phyloP scores from a whole-genome alignment of 768 basidiomycete genomes.

The Cantharellus anzutake region DNA sequence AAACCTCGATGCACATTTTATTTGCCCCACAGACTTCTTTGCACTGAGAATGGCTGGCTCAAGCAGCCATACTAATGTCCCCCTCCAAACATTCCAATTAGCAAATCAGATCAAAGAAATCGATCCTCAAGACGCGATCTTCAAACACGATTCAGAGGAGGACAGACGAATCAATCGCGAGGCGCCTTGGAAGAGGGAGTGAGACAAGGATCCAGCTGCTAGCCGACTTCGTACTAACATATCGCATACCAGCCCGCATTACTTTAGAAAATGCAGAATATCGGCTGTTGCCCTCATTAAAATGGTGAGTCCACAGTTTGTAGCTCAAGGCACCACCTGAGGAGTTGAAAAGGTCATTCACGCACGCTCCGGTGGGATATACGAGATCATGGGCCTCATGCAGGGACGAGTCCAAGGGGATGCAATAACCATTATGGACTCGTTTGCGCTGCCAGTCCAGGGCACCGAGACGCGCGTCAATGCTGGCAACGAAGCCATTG shows the following conservation, averaged over 20 bases:
- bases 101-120: constrained; percentile 51
- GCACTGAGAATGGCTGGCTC: background rate
- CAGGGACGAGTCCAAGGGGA: constrained; percentile 65
- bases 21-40: too few species aligned
- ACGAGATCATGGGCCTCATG: constrained; percentile 99
- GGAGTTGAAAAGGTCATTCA: constrained; percentile 29
- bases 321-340: background rate
- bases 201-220: background rate
- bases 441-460: constrained; percentile 91
- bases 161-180: constrained; percentile 46
- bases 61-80: constrained; percentile 24
- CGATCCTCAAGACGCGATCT: constrained; percentile 63
- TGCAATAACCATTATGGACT: constrained; percentile 62
- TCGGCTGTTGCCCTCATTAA: constrained; percentile 31
- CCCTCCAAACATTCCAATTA: constrained; percentile 55
- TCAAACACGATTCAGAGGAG: constrained; percentile 49
- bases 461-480: constrained; percentile 98
- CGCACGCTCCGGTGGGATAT: constrained; percentile 88
- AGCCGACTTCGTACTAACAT: background rate
- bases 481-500: constrained; percentile 85
- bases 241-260: constrained; percentile 19
- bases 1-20: too few species aligned
- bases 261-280: constrained; percentile 28
- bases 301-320: constrained; percentile 20
- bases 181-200: constrained; percentile 81